Conservation (phyloP, 2,329 filamentous ascomycete species). For the Hypocrella siamensis region DNA sequence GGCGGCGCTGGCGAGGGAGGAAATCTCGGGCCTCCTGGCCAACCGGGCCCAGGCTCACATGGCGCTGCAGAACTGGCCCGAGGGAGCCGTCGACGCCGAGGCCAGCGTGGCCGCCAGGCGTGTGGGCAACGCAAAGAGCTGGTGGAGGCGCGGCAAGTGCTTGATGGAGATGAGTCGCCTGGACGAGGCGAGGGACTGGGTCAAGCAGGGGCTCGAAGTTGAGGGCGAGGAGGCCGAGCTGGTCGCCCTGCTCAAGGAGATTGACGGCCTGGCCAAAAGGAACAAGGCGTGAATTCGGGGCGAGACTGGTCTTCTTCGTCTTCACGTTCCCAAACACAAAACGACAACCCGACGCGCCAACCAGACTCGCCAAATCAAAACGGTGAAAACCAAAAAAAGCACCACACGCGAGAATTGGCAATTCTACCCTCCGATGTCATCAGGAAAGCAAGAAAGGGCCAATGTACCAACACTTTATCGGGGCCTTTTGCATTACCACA, state of each 20-base stretch:
- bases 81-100: slow-evolving; percentile 77
- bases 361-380: no score
- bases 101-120: slow-evolving; percentile 76
- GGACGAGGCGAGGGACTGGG: slow-evolving; percentile 69
- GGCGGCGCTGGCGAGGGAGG: slow-evolving; percentile 65
- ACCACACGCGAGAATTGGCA: no score
- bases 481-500: no score
- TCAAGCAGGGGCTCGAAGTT: slow-evolving; percentile 63
- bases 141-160: slow-evolving; percentile 79
- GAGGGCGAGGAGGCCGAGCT: slow-evolving; percentile 58
- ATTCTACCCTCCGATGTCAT: no score
- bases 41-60: slow-evolving; percentile 89
- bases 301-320: no score
- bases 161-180: slow-evolving; percentile 79
- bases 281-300: slow-evolving; percentile 14
- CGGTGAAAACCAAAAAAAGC: no score
- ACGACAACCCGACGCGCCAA: no score
- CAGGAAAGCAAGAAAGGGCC: no score
- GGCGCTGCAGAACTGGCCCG: slow-evolving; percentile 65
- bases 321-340: no score
- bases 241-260: slow-evolving; percentile 45
- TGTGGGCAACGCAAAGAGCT: slow-evolving; percentile 81
- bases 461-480: no score
- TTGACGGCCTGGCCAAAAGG: slow-evolving; percentile 31
- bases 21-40: slow-evolving; percentile 62